Base-by-base conservation (phyloP, 2,329 filamentous ascomycete species). In the Verticillium nonalfalfae region DNA sequence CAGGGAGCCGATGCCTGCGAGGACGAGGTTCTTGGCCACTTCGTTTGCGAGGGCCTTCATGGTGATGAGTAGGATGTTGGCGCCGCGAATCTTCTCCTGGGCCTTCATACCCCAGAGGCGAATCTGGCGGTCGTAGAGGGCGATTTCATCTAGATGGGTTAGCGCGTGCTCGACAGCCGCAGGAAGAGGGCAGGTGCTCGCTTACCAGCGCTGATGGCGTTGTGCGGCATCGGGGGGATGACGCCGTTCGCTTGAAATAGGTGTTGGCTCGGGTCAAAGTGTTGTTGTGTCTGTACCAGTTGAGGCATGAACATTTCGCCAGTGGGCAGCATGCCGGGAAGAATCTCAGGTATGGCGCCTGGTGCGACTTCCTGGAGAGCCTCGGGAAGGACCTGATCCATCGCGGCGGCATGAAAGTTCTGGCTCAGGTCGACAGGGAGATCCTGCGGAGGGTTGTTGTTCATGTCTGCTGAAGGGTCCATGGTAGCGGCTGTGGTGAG, bases 101-200 rank as follows among this genome's bases (percentile, higher is more conserved):
- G 95, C 95, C 70, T 95, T 88, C 71, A 98, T 91, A 54, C 95
- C 95, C 95, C 95, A 99, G 35, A 99, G 87, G 60, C 95, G 90
- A 70, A 99, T 97, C 74, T 99, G 95, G 58, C 95, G 89, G 77
- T 99, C 95, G 74, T 99, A 99, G 6, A 98, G 86, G 14, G 94
- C 95, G 70, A 98, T 96, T 73, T 99, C 95, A 75, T 98, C 95
- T 91, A 63, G 26, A 10, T 55, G 63, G 59, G 39, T 60, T n/a
- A 65, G 55, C 11, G 18, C 31, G 31, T 36, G 13, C 60, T 36
- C 14, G 33, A 55, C 15, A 15, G 58, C 26, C 3, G 26, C 39
- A 21, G 13, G 35, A 26, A 57, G 56, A 26, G 56, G 59, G 56
- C 21, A 21, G 7, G 33, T 18, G 21, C 31, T 6, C 35, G 33